A percentile compares a stretch with the other conserved stretches of the same genome.
Evolutionary conservation across 73 alveolate species (phyloP).

Genomic region (Paramecium octaurelia): DNA sequence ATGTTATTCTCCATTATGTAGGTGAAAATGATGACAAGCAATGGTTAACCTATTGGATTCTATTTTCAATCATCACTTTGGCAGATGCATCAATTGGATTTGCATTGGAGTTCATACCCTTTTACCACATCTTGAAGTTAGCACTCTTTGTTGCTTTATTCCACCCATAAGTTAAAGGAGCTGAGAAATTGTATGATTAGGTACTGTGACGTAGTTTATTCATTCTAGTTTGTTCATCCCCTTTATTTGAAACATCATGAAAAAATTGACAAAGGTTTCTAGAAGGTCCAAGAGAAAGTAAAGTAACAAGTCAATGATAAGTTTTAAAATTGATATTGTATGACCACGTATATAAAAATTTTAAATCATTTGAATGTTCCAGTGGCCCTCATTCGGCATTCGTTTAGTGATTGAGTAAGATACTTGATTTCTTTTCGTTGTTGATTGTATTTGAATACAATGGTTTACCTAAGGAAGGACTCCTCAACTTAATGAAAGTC

Average conservation of each 20-base stretch:
- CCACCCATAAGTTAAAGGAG: conserved; percentile 89
- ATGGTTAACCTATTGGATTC: conserved; percentile 95
- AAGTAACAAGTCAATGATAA: background rate
- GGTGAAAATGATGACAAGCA: conserved; percentile 87
- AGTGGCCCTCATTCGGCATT: background rate
- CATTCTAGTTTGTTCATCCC: conserved; percentile 24
- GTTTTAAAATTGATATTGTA: background rate
- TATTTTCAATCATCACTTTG: conserved; percentile 76
- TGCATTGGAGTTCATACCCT: conserved; percentile 80
- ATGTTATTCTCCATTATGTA: background rate
- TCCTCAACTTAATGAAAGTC: conserved; percentile 40
- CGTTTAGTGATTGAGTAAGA: background rate
- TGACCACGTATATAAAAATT: background rate
- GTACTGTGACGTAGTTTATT: conserved; percentile 21
- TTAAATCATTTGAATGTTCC: conserved; percentile 11
- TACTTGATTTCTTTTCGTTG: background rate
- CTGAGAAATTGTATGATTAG: conserved; percentile 72
- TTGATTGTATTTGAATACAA: conserved; percentile 5
- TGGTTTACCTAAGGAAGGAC: background rate
- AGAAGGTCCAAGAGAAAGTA: background rate
- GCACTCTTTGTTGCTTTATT: conserved; percentile 86
- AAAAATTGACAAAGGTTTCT: conserved; percentile 66
- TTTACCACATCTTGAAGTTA: conserved; percentile 83
- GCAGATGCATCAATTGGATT: conserved; percentile 79
- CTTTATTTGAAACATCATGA: conserved; percentile 67